Conservation (phyloP, 768 basidiomycete species). For the Boletellus emodensis region DNA sequence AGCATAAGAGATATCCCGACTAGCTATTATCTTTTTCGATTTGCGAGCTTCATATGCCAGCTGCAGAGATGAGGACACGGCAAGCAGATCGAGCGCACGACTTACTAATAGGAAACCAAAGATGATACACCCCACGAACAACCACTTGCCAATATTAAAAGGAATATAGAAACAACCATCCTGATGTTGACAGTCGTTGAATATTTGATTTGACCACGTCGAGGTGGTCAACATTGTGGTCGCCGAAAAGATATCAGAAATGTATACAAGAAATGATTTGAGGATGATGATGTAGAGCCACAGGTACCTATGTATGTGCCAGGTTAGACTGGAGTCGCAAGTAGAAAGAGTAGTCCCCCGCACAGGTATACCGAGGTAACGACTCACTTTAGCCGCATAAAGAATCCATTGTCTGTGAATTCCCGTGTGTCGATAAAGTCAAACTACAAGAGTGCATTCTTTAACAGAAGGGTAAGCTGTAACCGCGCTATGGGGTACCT, state of each 20-base stretch:
- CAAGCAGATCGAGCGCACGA: neutral
- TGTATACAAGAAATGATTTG: slow-evolving; percentile 94
- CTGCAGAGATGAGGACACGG: slow-evolving; percentile 36
- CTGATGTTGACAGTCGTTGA: slow-evolving; percentile 61
- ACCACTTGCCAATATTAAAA: slow-evolving; percentile 88
- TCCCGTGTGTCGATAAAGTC: slow-evolving; percentile 95
- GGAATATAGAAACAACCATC: slow-evolving; percentile 80
- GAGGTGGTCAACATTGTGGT: slow-evolving; percentile 92
- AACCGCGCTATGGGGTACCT: slow-evolving; percentile 49
- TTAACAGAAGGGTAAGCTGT: neutral
- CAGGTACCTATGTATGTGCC: slow-evolving; percentile 61
- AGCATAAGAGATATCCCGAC: slow-evolving; percentile 95
- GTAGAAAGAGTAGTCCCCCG: neutral
- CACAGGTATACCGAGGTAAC: neutral
- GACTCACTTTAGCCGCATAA: slow-evolving; percentile 80
- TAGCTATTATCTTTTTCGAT: slow-evolving; percentile 89
- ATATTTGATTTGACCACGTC: slow-evolving; percentile 90
- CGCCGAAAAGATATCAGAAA: slow-evolving; percentile 97
- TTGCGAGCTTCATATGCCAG: slow-evolving; percentile 91
- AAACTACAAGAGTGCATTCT: slow-evolving; percentile 52
- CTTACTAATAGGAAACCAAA: slow-evolving; percentile 93
- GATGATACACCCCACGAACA: slow-evolving; percentile 97
- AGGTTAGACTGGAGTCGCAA: slow-evolving; percentile 8
- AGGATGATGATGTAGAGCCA: slow-evolving; percentile 91
- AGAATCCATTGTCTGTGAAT: slow-evolving; percentile 83